These are phyloP conservation scores for Solanum bulbocastanum DNA, from an alignment of 257 asterid species.

Conservation along the genomic window DNA sequence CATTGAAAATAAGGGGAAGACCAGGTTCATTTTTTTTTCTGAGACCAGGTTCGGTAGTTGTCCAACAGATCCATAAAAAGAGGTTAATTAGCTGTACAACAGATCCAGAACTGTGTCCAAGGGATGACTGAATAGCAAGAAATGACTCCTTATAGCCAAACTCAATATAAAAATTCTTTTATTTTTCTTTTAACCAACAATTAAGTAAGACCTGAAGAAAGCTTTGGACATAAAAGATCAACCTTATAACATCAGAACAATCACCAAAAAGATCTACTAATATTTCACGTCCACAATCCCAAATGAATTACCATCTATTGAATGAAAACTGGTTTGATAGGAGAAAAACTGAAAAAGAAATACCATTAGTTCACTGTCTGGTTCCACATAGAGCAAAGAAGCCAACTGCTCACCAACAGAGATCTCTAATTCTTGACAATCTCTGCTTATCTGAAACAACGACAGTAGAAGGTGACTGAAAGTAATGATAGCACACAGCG, in stretches of 20 bases:
- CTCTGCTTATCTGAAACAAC: slow-evolving; percentile 8
- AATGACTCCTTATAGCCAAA: not conserved
- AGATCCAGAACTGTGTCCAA: not conserved
- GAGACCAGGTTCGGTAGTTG: not conserved
- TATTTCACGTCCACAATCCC: not conserved
- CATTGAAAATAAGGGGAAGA: not conserved
- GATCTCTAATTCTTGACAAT: slow-evolving; percentile 11
- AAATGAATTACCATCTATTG: not conserved
- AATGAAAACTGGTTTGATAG: not conserved
- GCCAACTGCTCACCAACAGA: slow-evolving; percentile 12
- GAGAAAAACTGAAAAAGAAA: not conserved
- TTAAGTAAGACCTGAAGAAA: not conserved
- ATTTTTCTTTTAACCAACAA: not conserved
- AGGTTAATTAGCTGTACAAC: not conserved
- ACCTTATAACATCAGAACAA: not conserved
- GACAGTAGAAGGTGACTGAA: not conserved
- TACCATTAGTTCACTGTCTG: slow-evolving; percentile 13
- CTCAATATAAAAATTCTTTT: not conserved
- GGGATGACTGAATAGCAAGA: not conserved
- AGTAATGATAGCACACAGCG: not conserved
- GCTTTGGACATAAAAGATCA: not conserved
- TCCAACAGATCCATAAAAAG: not conserved
- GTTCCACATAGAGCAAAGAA: slow-evolving; percentile 7
- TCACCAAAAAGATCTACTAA: not conserved
- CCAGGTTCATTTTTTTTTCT: not conserved